Evolutionary conservation across 805 yeast genomes (phyloP).

Genomic region (Wickerhamiella nectarea): DNA sequence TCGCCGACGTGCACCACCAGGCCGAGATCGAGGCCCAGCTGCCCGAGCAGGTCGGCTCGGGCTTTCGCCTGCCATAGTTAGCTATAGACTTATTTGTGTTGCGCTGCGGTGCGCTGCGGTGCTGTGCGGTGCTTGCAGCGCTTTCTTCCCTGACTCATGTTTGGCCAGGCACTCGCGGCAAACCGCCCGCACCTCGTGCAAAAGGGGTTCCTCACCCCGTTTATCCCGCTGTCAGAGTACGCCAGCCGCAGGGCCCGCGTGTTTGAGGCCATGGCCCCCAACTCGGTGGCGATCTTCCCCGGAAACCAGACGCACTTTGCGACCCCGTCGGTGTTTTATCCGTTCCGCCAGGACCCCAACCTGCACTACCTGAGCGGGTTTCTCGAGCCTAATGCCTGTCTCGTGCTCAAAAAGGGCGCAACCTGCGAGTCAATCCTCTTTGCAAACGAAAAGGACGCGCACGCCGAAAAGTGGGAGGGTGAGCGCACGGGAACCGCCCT

Average conservation of each 20-base stretch:
- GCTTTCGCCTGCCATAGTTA: constrained; percentile 1
- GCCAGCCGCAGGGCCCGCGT: constrained; percentile 53
- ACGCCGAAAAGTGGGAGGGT: constrained; percentile 90
- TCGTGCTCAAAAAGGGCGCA: constrained; percentile 38
- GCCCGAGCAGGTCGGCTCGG: constrained; percentile 5
- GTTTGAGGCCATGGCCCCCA: constrained; percentile 42
- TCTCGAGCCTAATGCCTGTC: constrained; percentile 74
- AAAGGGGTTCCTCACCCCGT: constrained; percentile 76
- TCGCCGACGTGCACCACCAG: constrained; percentile 19
- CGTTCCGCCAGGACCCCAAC: constrained; percentile 86
- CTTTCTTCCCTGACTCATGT: neutral
- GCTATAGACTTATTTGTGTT: constrained; percentile 5
- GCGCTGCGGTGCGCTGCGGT: too few relatives aligned
- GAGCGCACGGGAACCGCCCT: constrained; percentile 77
- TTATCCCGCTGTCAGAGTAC: constrained; percentile 74
- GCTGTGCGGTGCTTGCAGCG: too few relatives aligned
- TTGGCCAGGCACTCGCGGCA: constrained; percentile 78
- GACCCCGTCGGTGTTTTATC: constrained; percentile 81
- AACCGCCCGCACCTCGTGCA: constrained; percentile 65
- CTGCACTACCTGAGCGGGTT: constrained; percentile 81
- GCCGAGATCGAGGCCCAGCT: constrained; percentile 18
- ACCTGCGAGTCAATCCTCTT: constrained; percentile 49
- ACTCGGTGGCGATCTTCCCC: constrained; percentile 57
- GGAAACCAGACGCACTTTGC: constrained; percentile 66
- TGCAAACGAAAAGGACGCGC: constrained; percentile 70